Evolutionary conservation across 2,329 filamentous ascomycete species (phyloP).

Genomic region (Calonectria crousiana): DNA sequence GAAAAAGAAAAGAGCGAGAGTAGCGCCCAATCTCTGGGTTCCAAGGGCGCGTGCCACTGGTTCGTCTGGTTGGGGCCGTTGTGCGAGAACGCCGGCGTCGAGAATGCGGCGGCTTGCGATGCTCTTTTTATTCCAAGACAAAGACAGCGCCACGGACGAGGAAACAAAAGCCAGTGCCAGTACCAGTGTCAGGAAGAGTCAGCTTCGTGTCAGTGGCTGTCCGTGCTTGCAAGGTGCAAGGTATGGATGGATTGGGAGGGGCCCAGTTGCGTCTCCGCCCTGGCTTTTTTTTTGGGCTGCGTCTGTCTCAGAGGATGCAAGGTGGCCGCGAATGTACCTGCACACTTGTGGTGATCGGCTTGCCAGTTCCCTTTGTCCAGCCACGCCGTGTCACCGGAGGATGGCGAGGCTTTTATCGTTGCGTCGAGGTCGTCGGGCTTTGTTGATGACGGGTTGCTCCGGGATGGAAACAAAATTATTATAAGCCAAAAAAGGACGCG

Average conservation of each 20-base stretch:
- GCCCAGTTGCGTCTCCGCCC: constrained; percentile 18
- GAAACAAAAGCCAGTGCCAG: constrained; percentile 12
- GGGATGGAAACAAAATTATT: constrained; percentile 1
- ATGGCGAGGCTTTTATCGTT: neutral
- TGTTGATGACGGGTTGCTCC: neutral
- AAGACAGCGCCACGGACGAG: neutral
- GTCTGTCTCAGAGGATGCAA: constrained; percentile 21
- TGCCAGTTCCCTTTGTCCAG: neutral
- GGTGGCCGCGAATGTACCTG: neutral
- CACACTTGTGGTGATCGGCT: constrained; percentile 14
- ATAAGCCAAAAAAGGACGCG: neutral
- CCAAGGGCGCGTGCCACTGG: constrained; percentile 2
- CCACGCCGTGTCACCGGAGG: constrained; percentile 1
- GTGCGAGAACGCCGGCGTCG: neutral
- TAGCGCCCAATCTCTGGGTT: constrained; percentile 9
- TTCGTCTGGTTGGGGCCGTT: neutral
- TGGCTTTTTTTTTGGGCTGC: constrained; percentile 13
- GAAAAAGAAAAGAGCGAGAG: neutral
- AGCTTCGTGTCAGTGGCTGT: constrained; percentile 11
- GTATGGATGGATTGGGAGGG: constrained; percentile 12
- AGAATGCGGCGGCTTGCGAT: neutral
- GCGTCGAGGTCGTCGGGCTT: neutral
- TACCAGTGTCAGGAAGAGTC: constrained; percentile 1
- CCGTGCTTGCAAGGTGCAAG: constrained; percentile 23
- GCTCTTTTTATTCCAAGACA: constrained; percentile 20